Conservation (phyloP, 306 rosid species). For the Abrus precatorius region DNA sequence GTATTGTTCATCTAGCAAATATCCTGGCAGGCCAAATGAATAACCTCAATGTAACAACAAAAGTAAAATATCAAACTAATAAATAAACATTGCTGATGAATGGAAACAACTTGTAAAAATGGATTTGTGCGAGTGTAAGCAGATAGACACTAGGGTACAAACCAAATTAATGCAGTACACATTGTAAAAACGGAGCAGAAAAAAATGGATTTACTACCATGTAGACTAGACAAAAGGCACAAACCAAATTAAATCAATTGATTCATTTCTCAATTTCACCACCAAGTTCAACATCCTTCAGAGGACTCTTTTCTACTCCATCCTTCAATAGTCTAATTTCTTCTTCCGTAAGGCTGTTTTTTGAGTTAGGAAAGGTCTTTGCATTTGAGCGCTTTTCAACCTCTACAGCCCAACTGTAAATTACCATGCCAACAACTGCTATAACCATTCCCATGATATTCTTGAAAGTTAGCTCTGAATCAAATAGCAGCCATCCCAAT, state of each 20-base stretch:
- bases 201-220: slow-evolving; percentile 9
- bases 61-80: slow-evolving; percentile 15
- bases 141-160: slow-evolving; percentile 47
- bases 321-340: slow-evolving; percentile 80
- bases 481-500: slow-evolving; percentile 90
- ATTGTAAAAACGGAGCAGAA: no score
- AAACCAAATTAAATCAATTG: slow-evolving; percentile 44
- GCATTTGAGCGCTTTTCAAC: slow-evolving; percentile 61
- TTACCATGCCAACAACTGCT: slow-evolving; percentile 83
- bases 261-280: slow-evolving; percentile 37
- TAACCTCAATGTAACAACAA: slow-evolving; percentile 35
- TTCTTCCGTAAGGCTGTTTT: slow-evolving; percentile 87
- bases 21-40: slow-evolving; percentile 42
- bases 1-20: slow-evolving; percentile 25
- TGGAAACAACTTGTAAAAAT: slow-evolving; percentile 41
- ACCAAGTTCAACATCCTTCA: slow-evolving; percentile 75
- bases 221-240: slow-evolving; percentile 44
- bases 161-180: slow-evolving; percentile 38
- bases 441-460: slow-evolving; percentile 87
- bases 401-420: slow-evolving; percentile 96
- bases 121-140: slow-evolving; percentile 46
- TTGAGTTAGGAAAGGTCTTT: slow-evolving; percentile 57
- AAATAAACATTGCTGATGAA: slow-evolving; percentile 37
- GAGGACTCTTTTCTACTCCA: slow-evolving; percentile 54
- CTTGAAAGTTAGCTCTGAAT: slow-evolving; percentile 81